Evolutionary conservation across 148 eudicot species (phyloP).

Genomic region (Heliosperma pusillum): DNA sequence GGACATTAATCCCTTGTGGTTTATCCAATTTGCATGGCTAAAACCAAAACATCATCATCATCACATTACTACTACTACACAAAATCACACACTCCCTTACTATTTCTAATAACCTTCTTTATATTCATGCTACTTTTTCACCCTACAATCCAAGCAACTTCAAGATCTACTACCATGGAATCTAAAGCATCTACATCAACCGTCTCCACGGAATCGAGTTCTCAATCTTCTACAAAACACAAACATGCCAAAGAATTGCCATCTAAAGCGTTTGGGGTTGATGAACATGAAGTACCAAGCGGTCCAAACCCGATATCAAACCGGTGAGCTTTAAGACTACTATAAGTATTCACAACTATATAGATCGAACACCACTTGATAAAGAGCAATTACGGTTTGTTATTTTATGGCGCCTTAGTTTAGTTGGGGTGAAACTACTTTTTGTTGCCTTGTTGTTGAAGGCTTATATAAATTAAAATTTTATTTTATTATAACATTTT

Average conservation of each 20-base stretch:
- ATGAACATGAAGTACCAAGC: slow-evolving; percentile 82
- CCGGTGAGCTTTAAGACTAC: no score
- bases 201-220: slow-evolving; percentile 9
- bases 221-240: slow-evolving; percentile 22
- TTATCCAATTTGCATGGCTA: slow-evolving; percentile 59
- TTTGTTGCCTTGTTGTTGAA: slow-evolving; percentile 9
- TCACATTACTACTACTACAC: slow-evolving; percentile 5
- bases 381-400: slow-evolving; percentile 18
- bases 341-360: no score
- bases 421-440: slow-evolving; percentile 15
- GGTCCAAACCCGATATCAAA: slow-evolving; percentile 90
- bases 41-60: slow-evolving; percentile 19
- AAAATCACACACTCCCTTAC: slow-evolving; percentile 28
- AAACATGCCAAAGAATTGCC: slow-evolving; percentile 23
- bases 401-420: slow-evolving; percentile 11
- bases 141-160: slow-evolving; percentile 26
- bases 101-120: slow-evolving; percentile 32
- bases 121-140: slow-evolving; percentile 37
- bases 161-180: slow-evolving; percentile 23
- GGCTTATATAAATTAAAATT: slow-evolving; percentile 4
- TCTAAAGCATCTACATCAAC: slow-evolving; percentile 20
- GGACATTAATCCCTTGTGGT: slow-evolving; percentile 66
- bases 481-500: neutral
- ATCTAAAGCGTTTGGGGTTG: slow-evolving; percentile 42
- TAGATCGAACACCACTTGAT: slow-evolving; percentile 3